Percentiles rank a stretch among this genome's conserved stretches.
These are phyloP conservation scores for Camelina sativa DNA, from an alignment of 345 rosid species.

Conservation along the genomic window DNA sequence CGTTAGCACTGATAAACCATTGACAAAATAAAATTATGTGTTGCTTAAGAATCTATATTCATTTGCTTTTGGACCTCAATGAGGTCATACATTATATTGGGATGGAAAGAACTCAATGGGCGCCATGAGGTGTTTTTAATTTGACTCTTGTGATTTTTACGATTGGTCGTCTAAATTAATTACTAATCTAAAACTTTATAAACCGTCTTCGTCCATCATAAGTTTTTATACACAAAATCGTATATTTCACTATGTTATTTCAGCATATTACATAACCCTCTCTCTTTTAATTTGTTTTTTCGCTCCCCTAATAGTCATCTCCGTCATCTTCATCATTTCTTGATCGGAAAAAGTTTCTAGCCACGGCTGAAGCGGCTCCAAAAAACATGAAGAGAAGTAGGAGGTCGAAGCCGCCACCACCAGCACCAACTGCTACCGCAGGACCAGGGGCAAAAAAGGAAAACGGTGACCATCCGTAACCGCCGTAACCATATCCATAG, in stretches of 20 bases:
- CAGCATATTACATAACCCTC: slow-evolving; percentile 25
- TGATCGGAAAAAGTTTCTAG: slow-evolving; percentile 64
- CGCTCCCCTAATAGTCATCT: slow-evolving; percentile 47
- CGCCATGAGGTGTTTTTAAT: not conserved
- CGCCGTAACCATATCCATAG: slow-evolving; percentile 94
- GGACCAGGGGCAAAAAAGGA: slow-evolving; percentile 91
- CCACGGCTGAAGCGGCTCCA: slow-evolving; percentile 82
- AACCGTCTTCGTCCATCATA: not conserved
- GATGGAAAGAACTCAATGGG: not conserved
- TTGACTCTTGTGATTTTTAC: not conserved
- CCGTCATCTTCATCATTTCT: slow-evolving; percentile 63
- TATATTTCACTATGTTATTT: slow-evolving; percentile 12
- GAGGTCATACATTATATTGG: not conserved
- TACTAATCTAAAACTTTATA: slow-evolving; percentile 8
- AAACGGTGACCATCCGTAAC: slow-evolving; percentile 98
- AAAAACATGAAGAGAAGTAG: slow-evolving; percentile 67
- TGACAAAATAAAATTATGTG: not conserved
- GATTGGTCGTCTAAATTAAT: not conserved
- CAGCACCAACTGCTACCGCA: slow-evolving; percentile 67
- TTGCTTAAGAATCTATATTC: not conserved
- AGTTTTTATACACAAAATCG: slow-evolving; percentile 8
- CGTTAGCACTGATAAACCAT: slow-evolving; percentile 3
- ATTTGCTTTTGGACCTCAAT: not conserved
- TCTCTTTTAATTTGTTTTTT: not conserved
- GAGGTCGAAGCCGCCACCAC: slow-evolving; percentile 82